Evolutionary conservation across 192 early-diverging fungal genomes (phyloP).

Genomic region (Linderina pennispora): DNA sequence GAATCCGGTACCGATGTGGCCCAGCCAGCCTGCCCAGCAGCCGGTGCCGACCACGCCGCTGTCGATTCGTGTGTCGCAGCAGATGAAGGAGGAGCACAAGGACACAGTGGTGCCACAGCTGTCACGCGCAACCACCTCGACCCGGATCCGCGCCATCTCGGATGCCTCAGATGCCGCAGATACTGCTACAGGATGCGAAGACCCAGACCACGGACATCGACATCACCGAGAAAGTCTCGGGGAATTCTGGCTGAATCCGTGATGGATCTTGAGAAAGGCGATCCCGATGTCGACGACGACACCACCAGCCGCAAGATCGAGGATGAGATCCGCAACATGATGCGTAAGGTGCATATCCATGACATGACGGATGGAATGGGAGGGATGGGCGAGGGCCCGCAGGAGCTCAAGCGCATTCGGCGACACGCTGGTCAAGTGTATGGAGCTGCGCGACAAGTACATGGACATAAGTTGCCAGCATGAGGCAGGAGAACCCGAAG

Average conservation of each 20-base stretch:
- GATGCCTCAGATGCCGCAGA: conserved; percentile 20
- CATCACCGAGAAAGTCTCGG: background rate
- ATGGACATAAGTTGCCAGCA: conserved; percentile 68
- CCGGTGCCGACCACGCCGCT: conserved; percentile 9
- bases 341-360: conserved; percentile 9
- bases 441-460: conserved; percentile 70
- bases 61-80: conserved; percentile 40
- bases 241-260: too few species aligned
- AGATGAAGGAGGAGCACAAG: conserved; percentile 24
- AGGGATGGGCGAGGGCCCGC: conserved; percentile 11
- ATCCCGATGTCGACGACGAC: conserved; percentile 28
- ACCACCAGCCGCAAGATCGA: conserved; percentile 18
- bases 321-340: conserved; percentile 36
- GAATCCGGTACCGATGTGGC: too few species aligned
- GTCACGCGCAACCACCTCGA: conserved; percentile 21
- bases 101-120: conserved; percentile 35
- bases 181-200: background rate
- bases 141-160: background rate
- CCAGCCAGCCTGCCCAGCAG: too few species aligned
- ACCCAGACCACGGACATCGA: background rate
- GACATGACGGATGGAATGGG: conserved; percentile 13
- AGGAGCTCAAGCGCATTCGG: background rate
- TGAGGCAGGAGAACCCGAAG: conserved; percentile 76
- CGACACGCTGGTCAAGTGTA: background rate
- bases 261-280: too few species aligned